phyloP scores from a whole-genome alignment of 2,329 filamentous ascomycete genomes.

The Aspergillus eucalypticola region DNA sequence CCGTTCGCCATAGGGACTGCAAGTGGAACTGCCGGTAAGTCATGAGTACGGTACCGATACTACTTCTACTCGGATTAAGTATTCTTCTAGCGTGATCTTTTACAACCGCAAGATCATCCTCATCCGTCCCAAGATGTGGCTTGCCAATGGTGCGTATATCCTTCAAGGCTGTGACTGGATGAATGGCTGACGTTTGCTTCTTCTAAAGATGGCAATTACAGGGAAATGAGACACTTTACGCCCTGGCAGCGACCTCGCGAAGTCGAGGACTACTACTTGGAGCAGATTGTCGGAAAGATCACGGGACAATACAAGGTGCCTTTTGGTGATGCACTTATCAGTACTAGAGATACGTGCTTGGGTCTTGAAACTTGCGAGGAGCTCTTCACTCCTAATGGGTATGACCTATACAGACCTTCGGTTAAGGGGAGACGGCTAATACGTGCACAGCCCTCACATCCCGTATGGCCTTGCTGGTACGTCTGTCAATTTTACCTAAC shows the following conservation, averaged over 20 bases:
- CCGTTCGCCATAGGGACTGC: conserved; percentile 62
- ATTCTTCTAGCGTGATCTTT: conserved; percentile 51
- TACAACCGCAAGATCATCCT: conserved; percentile 68
- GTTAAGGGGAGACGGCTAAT: conserved; percentile 13
- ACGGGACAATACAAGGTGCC: conserved; percentile 58
- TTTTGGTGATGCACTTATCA: conserved; percentile 69
- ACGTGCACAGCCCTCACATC: conserved; percentile 52
- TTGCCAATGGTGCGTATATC: conserved; percentile 59
- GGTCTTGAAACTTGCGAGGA: conserved; percentile 70
- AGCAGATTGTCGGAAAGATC: conserved; percentile 59
- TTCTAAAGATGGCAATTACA: conserved; percentile 60
- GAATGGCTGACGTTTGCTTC: not conserved
- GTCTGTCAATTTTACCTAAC: conserved; percentile 51
- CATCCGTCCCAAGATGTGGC: conserved; percentile 70
- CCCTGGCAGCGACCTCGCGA: conserved; percentile 60
- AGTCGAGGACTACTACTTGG: conserved; percentile 66
- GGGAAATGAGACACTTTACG: conserved; percentile 64
- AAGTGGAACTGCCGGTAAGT: conserved; percentile 62
- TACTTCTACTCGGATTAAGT: not conserved
- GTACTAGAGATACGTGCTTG: conserved; percentile 62
- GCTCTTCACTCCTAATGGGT: conserved; percentile 59
- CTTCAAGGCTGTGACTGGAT: not conserved
- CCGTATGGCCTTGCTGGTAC: conserved; percentile 56
- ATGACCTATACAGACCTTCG: not conserved
- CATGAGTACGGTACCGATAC: not conserved